Conservation (phyloP, 257 asterid species). For the Solanum corneliomulleri region DNA sequence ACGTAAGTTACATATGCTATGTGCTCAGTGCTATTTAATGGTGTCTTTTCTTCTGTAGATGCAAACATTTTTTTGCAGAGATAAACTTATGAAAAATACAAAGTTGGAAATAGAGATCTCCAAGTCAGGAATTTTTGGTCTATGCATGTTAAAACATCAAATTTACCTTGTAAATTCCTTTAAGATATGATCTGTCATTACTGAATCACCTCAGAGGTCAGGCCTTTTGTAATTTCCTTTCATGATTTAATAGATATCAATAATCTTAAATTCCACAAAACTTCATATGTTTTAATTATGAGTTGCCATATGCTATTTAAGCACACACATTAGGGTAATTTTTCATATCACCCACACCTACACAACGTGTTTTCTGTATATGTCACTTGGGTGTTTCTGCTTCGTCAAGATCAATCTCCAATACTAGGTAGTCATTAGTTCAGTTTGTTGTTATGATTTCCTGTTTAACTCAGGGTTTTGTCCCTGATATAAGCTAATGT, state of each 20-base stretch:
- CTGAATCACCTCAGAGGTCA: background rate
- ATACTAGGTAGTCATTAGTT: background rate
- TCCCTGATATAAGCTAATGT: background rate
- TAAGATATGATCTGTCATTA: background rate
- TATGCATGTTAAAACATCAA: background rate
- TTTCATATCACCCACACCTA: background rate
- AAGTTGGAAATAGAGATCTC: background rate
- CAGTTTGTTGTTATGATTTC: background rate
- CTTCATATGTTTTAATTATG: background rate
- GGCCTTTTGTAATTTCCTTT: background rate
- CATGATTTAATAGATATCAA: background rate
- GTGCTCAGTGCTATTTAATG: background rate
- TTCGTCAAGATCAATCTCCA: background rate
- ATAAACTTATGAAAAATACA: background rate
- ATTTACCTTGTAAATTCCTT: background rate
- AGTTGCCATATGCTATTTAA: background rate
- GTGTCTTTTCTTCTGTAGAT: background rate
- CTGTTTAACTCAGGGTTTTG: background rate
- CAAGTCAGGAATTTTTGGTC: background rate
- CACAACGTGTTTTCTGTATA: background rate
- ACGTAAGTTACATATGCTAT: constrained; percentile 40
- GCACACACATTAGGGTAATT: background rate
- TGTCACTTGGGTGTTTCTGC: background rate
- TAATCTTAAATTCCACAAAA: background rate
- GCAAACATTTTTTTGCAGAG: background rate